A percentile compares a stretch with the other conserved stretches of the same genome.
Evolutionary conservation across 768 basidiomycete species (phyloP).

Genomic region (Scleroderma bovista): DNA sequence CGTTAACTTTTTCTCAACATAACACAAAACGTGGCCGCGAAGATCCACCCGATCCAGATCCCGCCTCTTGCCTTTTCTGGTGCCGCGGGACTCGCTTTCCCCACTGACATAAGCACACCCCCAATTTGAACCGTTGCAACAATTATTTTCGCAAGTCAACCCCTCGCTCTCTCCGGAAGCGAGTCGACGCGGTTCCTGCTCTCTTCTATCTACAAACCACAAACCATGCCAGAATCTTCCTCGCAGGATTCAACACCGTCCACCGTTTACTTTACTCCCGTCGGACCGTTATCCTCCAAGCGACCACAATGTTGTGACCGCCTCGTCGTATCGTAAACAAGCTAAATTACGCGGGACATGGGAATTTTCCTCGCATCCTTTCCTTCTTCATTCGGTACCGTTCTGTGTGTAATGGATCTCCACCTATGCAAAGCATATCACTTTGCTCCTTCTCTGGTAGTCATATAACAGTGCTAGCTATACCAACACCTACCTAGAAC

Average conservation of each 20-base stretch:
- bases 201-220: not conserved
- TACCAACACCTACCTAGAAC: not conserved
- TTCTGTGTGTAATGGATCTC: too few species aligned
- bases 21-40: constrained; percentile 5
- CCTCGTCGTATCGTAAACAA: not conserved
- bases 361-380: not conserved
- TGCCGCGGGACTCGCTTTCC: constrained; percentile 5
- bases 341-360: not conserved
- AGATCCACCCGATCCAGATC: constrained; percentile 6
- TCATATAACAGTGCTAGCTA: not conserved
- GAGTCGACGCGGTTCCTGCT: too few species aligned
- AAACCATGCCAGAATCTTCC: not conserved
- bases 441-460: too few species aligned
- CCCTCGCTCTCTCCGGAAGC: not conserved
- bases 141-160: not conserved
- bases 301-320: not conserved
- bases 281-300: not conserved
- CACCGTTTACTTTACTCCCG: not conserved
- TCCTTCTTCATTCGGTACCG: not conserved
- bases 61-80: not conserved
- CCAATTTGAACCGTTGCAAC: constrained; percentile 5
- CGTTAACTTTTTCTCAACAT: constrained; percentile 1
- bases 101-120: constrained; percentile 12
- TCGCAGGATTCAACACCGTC: not conserved
- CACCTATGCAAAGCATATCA: too few species aligned